Conservation (phyloP, 192 early-diverging fungal species). For the Coemansia sp. region DNA sequence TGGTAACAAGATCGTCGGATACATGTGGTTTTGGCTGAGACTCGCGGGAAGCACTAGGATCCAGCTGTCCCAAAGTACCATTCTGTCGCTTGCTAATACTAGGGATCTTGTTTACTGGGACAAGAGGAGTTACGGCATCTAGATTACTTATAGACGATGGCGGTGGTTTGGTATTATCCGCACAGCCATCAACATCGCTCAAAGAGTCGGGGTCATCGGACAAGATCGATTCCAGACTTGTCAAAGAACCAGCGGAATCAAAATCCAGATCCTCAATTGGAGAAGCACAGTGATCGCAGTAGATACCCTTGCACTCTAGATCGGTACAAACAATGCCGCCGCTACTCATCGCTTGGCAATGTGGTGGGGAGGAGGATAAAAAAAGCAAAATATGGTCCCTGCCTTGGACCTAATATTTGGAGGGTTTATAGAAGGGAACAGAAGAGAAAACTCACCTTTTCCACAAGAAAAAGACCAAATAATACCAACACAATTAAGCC, state of each 20-base stretch:
- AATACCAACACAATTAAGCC: too few relatives aligned
- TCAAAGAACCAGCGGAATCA: conserved; percentile 29
- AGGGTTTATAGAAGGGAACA: neutral
- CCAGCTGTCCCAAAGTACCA: neutral
- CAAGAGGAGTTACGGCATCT: neutral
- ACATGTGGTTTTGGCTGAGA: neutral
- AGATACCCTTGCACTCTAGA: neutral
- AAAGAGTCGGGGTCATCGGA: conserved; percentile 10
- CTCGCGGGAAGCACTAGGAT: too few relatives aligned
- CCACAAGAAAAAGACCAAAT: neutral
- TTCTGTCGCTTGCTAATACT: neutral
- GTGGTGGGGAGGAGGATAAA: too few relatives aligned
- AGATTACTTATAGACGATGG: neutral
- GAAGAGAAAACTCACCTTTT: neutral
- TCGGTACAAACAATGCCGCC: neutral
- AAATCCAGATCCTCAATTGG: conserved; percentile 22
- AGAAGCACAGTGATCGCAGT: neutral
- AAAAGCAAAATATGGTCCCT: too few relatives aligned
- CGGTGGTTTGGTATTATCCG: neutral
- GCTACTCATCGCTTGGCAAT: neutral
- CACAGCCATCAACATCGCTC: neutral
- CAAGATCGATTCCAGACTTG: conserved; percentile 20
- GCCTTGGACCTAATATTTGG: too few relatives aligned
- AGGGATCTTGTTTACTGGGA: neutral
- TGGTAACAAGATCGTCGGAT: conserved; percentile 33